phyloP scores from a whole-genome alignment of 164 flowering plant genomes.

The Magnolia sinica region DNA sequence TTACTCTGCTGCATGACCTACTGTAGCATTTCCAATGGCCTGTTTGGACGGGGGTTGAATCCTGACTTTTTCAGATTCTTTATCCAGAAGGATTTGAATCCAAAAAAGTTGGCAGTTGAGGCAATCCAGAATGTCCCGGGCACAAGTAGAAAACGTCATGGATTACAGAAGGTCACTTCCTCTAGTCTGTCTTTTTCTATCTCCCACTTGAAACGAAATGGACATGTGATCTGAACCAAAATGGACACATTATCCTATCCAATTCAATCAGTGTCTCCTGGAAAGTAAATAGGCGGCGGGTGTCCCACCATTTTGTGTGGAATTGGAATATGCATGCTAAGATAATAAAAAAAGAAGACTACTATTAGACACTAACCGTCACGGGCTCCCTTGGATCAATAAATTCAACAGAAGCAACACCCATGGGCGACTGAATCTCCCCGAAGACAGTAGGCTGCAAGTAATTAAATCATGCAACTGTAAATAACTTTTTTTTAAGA shows the following conservation, averaged over 20 bases:
- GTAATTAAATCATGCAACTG: constrained; percentile 9
- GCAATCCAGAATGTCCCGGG: no score
- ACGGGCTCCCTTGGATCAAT: constrained; percentile 95
- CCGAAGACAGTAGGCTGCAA: constrained; percentile 73
- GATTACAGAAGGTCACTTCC: no score
- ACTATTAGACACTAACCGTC: constrained; percentile 44
- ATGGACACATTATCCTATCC: neutral
- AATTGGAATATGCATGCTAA: no score
- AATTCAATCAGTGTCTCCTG: neutral
- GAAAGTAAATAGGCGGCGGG: neutral
- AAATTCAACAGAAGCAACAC: constrained; percentile 87
- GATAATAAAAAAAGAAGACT: neutral
- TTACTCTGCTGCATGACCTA: no score
- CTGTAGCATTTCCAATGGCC: no score
- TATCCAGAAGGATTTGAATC: no score
- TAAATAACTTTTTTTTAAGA: no score
- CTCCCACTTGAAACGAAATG: neutral
- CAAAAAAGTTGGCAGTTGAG: no score
- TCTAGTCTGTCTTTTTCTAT: no score
- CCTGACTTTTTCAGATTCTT: no score
- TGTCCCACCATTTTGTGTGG: neutral
- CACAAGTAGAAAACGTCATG: no score
- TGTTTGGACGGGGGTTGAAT: no score
- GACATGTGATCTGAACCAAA: neutral
- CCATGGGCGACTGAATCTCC: constrained; percentile 89